These are phyloP conservation scores for Aspergillus sp. DNA, from an alignment of 2,329 filamentous ascomycete genomes.

Conservation along the genomic window DNA sequence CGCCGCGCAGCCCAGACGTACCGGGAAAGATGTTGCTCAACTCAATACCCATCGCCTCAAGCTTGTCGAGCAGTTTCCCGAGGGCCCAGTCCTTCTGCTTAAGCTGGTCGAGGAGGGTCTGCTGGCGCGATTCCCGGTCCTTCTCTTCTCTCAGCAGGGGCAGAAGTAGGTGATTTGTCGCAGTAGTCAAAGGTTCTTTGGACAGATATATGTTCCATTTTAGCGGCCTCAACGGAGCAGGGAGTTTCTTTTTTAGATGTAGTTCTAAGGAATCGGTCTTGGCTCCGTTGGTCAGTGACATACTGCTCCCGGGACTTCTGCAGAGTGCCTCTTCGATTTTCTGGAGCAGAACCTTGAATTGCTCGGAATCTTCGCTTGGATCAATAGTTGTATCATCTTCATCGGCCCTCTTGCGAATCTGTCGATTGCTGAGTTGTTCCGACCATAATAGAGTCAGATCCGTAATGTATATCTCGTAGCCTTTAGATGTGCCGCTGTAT, in stretches of 20 bases:
- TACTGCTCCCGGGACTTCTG: slow-evolving; percentile 24
- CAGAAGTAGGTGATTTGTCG: slow-evolving; percentile 47
- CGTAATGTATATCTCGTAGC: slow-evolving; percentile 50
- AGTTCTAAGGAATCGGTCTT: slow-evolving; percentile 37
- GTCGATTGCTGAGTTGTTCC: slow-evolving; percentile 40
- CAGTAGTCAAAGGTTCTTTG: slow-evolving; percentile 31
- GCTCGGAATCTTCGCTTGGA: slow-evolving; percentile 50
- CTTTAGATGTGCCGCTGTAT: slow-evolving; percentile 26
- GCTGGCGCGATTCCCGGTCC: slow-evolving; percentile 42
- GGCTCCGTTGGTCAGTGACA: slow-evolving; percentile 21
- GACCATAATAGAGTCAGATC: slow-evolving; percentile 55
- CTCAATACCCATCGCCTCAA: slow-evolving; percentile 51
- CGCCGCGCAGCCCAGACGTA: slow-evolving; percentile 40
- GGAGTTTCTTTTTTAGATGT: slow-evolving; percentile 44
- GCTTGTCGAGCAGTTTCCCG: slow-evolving; percentile 51
- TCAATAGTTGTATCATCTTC: slow-evolving; percentile 51
- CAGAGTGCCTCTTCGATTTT: slow-evolving; percentile 47
- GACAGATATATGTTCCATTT: slow-evolving; percentile 47
- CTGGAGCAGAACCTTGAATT: slow-evolving; percentile 50
- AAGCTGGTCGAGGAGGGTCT: slow-evolving; percentile 44
- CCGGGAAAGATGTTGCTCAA: slow-evolving; percentile 53
- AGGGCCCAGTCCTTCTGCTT: slow-evolving; percentile 55
- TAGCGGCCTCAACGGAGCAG: slow-evolving; percentile 47
- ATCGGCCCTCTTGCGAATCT: slow-evolving; percentile 45
- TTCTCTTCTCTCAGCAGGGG: slow-evolving; percentile 48